Evolutionary conservation across 345 rosid genomes (phyloP).

Genomic region (Crucihimalaya himalaica): DNA sequence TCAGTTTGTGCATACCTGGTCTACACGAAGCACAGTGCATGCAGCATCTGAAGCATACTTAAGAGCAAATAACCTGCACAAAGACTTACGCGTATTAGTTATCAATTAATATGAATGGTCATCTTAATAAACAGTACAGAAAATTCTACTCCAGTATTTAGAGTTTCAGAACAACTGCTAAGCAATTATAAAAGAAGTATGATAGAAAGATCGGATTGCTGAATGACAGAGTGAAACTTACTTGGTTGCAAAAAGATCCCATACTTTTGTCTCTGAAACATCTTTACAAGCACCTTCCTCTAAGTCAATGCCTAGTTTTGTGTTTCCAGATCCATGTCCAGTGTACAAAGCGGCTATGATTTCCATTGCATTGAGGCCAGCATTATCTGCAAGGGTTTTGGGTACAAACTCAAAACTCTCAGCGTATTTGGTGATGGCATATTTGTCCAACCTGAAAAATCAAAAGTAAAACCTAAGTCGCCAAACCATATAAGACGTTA

Average conservation of each 20-base stretch:
- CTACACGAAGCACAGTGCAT: conserved; percentile 94
- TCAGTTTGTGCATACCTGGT: conserved; percentile 60
- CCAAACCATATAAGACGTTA: not conserved
- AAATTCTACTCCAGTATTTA: not conserved
- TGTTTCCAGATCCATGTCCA: conserved; percentile 87
- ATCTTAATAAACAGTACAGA: not conserved
- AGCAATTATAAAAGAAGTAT: not conserved
- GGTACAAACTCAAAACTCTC: conserved; percentile 99
- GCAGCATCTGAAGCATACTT: conserved; percentile 97
- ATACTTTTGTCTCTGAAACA: conserved; percentile 58
- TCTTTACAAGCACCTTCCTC: conserved; percentile 81
- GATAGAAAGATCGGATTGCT: not conserved
- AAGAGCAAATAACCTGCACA: conserved; percentile 79
- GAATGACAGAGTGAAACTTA: conserved; percentile 37
- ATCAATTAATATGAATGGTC: not conserved
- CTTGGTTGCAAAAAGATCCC: conserved; percentile 97
- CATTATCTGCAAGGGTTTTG: conserved; percentile 86
- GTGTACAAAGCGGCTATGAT: conserved; percentile 87
- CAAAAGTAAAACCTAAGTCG: not conserved
- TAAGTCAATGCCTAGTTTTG: conserved; percentile 88
- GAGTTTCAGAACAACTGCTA: not conserved
- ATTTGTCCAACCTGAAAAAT: conserved; percentile 75
- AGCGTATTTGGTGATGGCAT: conserved; percentile 91
- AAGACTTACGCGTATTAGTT: not conserved
- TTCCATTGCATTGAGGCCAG: conserved; percentile 96